Conservation (phyloP, 1,139 yeast genomes). For the Geotrichum histeridarum region DNA sequence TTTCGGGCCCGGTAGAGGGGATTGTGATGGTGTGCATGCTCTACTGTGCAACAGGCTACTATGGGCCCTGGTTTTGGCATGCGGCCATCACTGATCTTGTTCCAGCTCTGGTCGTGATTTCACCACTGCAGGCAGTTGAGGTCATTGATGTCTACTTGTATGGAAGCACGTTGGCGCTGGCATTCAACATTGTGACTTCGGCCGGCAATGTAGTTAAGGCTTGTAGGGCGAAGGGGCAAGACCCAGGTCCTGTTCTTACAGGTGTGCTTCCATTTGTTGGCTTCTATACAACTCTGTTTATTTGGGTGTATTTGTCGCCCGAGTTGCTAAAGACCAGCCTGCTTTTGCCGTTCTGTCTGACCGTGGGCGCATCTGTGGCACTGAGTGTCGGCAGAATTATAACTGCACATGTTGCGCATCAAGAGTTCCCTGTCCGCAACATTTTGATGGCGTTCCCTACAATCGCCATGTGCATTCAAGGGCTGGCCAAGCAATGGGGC, state of each 20-base stretch:
- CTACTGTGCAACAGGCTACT: conserved; percentile 57
- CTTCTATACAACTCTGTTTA: conserved; percentile 54
- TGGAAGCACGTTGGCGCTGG: conserved; percentile 52
- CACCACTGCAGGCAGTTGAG: background rate
- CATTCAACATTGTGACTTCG: conserved; percentile 70
- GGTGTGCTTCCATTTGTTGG: conserved; percentile 68
- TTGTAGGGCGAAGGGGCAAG: background rate
- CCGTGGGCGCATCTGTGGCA: conserved; percentile 74
- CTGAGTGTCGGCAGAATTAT: conserved; percentile 86
- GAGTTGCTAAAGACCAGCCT: conserved; percentile 41
- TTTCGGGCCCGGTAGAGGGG: conserved; percentile 96
- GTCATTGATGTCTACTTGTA: conserved; percentile 37
- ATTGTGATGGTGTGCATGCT: conserved; percentile 58
- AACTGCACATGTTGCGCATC: conserved; percentile 77
- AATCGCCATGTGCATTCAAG: conserved; percentile 47
- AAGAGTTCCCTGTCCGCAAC: conserved; percentile 66
- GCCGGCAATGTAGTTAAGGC: conserved; percentile 56
- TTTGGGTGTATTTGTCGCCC: conserved; percentile 46
- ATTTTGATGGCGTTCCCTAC: conserved; percentile 67
- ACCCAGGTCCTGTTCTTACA: conserved; percentile 27
- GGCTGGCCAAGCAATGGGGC: conserved; percentile 34
- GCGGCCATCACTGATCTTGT: conserved; percentile 23
- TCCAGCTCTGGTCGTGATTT: background rate
- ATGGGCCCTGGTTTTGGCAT: conserved; percentile 69
- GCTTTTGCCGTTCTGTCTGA: conserved; percentile 58